These are phyloP conservation scores for Ogataea glucozyma DNA, from an alignment of 805 yeast species.

Conservation along the genomic window DNA sequence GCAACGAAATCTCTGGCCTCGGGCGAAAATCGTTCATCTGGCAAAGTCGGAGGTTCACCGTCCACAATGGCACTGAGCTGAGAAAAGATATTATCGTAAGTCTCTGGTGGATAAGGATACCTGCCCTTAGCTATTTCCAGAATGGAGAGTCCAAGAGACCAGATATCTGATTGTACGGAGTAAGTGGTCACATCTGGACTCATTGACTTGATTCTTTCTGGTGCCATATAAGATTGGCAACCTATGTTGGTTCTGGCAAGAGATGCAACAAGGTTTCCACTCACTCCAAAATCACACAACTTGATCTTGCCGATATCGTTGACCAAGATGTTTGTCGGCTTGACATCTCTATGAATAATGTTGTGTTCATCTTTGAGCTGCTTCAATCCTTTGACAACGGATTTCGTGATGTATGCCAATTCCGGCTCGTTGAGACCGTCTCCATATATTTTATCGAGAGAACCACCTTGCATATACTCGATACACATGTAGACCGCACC, in stretches of 20 bases:
- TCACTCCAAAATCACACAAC: slow-evolving; percentile 93
- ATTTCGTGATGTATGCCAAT: slow-evolving; percentile 75
- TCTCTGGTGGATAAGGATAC: slow-evolving; percentile 96
- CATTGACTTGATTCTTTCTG: slow-evolving; percentile 82
- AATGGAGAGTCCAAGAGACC: slow-evolving; percentile 89
- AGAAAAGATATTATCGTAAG: slow-evolving; percentile 84
- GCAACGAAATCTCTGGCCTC: slow-evolving; percentile 82
- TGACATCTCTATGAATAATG: slow-evolving; percentile 94
- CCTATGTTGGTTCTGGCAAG: slow-evolving; percentile 95
- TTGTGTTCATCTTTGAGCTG: slow-evolving; percentile 87
- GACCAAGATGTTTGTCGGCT: slow-evolving; percentile 90
- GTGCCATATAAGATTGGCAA: slow-evolving; percentile 98
- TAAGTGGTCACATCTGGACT: slow-evolving; percentile 78
- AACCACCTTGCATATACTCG: slow-evolving; percentile 97
- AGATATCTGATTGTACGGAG: slow-evolving; percentile 91
- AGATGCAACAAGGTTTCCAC: slow-evolving; percentile 92
- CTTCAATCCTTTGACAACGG: slow-evolving; percentile 78
- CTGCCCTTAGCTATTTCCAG: slow-evolving; percentile 87
- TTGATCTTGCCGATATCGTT: slow-evolving; percentile 80
- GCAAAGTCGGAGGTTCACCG: slow-evolving; percentile 85
- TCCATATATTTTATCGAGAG: slow-evolving; percentile 82
- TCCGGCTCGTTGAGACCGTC: slow-evolving; percentile 75
- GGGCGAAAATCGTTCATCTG: slow-evolving; percentile 58
- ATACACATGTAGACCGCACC: slow-evolving; percentile 98
- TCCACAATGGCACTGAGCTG: slow-evolving; percentile 97